These are phyloP conservation scores for Spathaspora sp. DNA, from an alignment of 805 yeast species.

Conservation along the genomic window DNA sequence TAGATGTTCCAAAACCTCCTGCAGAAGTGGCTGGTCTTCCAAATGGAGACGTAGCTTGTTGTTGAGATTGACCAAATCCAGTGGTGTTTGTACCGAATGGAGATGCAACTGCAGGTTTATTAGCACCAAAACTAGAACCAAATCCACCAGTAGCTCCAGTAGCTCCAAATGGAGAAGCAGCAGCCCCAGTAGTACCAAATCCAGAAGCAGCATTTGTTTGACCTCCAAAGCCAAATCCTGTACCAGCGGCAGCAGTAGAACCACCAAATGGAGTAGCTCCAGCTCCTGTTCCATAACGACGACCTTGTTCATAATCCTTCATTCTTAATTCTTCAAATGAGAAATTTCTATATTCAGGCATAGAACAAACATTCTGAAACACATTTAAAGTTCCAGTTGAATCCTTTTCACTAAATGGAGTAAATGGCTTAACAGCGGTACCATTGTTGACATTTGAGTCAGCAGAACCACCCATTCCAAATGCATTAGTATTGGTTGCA, in stretches of 20 bases:
- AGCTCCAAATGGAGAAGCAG: conserved; percentile 29
- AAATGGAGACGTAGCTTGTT: conserved; percentile 9
- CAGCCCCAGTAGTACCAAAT: conserved; percentile 29
- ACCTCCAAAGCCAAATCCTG: conserved; percentile 16
- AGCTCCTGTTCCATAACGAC: conserved; percentile 52
- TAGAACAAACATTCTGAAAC: conserved; percentile 73
- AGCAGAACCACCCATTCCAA: conserved; percentile 19
- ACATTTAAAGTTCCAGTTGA: conserved; percentile 42
- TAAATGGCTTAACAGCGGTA: conserved; percentile 67
- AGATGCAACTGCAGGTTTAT: conserved; percentile 12
- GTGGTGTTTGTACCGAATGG: conserved; percentile 32
- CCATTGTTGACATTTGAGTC: conserved; percentile 51
- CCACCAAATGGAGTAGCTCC: conserved; percentile 32
- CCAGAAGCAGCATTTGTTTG: conserved; percentile 9
- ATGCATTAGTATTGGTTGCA: conserved; percentile 17
- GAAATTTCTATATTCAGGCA: conserved; percentile 85
- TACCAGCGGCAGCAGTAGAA: conserved; percentile 18
- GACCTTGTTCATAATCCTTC: conserved; percentile 78
- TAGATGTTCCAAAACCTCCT: conserved; percentile 11
- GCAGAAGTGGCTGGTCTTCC: conserved; percentile 1
- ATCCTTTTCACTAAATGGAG: conserved; percentile 72
- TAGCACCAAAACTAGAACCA: conserved; percentile 15
- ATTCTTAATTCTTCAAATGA: conserved; percentile 86
- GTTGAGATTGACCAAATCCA: conserved; percentile 7
- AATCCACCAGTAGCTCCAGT: conserved; percentile 10